Evolutionary conservation across 108 stramenopile species (phyloP).

Genomic region (Nannochloropsis oceanica): DNA sequence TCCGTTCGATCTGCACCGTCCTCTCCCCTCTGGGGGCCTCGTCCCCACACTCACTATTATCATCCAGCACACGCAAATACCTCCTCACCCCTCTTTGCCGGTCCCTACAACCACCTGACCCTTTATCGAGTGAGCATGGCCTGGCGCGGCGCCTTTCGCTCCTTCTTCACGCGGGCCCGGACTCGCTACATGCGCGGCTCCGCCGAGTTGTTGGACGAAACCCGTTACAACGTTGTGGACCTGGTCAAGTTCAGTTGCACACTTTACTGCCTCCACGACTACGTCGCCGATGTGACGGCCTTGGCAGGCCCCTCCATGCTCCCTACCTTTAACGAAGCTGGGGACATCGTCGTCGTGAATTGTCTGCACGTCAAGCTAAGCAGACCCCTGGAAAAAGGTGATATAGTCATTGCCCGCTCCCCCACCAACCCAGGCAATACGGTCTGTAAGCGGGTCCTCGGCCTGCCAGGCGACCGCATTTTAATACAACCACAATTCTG

Average conservation of each 20-base stretch:
- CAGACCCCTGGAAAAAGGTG: conserved; percentile 25
- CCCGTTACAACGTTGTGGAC: background rate
- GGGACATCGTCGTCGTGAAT: conserved; percentile 62
- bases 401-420: conserved; percentile 68
- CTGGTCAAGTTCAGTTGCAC: background rate
- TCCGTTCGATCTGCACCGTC: too few species aligned
- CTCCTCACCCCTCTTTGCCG: too few species aligned
- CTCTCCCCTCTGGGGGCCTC: too few species aligned
- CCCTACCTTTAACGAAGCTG: conserved; percentile 53
- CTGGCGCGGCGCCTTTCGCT: background rate
- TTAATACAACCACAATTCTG: conserved; percentile 29
- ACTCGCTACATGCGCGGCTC: background rate
- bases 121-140: background rate
- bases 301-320: conserved; percentile 64
- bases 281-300: background rate
- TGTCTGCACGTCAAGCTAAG: conserved; percentile 32
- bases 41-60: too few species aligned
- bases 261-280: background rate
- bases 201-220: background rate
- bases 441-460: conserved; percentile 73
- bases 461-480: conserved; percentile 64
- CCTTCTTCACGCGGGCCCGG: background rate
- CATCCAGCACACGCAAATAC: too few species aligned
- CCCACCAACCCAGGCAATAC: conserved; percentile 54
- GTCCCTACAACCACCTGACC: too few species aligned